Evolutionary conservation across 305 asterid species (phyloP).

Genomic region (Rubia peregrina): DNA sequence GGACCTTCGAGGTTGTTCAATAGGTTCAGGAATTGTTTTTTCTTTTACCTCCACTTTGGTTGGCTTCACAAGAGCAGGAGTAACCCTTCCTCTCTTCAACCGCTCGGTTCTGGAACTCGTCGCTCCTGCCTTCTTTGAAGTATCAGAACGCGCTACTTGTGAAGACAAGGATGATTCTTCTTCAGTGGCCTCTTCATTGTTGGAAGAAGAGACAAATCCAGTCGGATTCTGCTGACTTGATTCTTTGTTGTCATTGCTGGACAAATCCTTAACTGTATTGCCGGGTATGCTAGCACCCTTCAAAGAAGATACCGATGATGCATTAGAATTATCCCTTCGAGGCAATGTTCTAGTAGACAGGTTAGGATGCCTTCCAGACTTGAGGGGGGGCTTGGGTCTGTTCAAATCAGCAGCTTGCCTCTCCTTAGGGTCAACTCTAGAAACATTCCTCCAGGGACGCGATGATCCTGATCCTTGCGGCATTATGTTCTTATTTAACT

Average conservation of each 20-base stretch:
- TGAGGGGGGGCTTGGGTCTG: conserved; percentile 37
- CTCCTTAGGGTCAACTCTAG: conserved; percentile 56
- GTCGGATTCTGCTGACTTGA: conserved; percentile 35
- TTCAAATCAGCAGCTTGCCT: conserved; percentile 45
- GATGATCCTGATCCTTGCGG: conserved; percentile 59
- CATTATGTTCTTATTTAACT: conserved; percentile 42
- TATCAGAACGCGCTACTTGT: conserved; percentile 37
- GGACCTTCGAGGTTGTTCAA: conserved; percentile 94
- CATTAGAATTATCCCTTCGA: conserved; percentile 40
- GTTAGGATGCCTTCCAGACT: conserved; percentile 61
- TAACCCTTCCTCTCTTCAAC: conserved; percentile 47
- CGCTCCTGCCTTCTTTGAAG: conserved; percentile 41
- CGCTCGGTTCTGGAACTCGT: conserved; percentile 44
- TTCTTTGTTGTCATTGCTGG: conserved; percentile 45
- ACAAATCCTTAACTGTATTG: conserved; percentile 25
- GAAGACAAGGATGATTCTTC: conserved; percentile 42
- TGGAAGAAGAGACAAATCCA: conserved; percentile 39
- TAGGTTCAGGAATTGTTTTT: conserved; percentile 32
- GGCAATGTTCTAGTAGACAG: conserved; percentile 48
- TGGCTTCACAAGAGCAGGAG: conserved; percentile 36
- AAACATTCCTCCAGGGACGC: conserved; percentile 44
- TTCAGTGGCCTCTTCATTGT: conserved; percentile 44
- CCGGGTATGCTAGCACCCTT: conserved; percentile 30
- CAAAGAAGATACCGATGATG: conserved; percentile 38
- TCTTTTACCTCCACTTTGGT: conserved; percentile 43